These are phyloP conservation scores for Chrysanthemum seticuspe DNA, from an alignment of 129 eudicot genomes.

Conservation along the genomic window DNA sequence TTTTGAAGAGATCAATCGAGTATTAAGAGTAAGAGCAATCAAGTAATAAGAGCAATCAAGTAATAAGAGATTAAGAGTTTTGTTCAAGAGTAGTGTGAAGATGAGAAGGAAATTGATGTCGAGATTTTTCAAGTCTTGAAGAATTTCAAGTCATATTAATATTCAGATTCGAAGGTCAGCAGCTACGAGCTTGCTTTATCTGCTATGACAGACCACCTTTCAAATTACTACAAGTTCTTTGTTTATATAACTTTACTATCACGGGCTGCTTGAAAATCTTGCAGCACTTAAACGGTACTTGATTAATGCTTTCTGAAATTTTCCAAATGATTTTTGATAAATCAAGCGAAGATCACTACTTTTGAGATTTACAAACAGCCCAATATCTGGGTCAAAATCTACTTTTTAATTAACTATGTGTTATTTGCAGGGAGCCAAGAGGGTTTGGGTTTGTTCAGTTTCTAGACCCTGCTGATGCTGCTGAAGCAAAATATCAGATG, in stretches of 20 bases:
- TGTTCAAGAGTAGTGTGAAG: slow-evolving; percentile 46
- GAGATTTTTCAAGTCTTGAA: slow-evolving; percentile 95
- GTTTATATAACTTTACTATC: slow-evolving; percentile 10
- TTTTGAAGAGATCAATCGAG: slow-evolving; percentile 12
- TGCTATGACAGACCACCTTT: slow-evolving; percentile 41
- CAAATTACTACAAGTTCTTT: slow-evolving; percentile 26
- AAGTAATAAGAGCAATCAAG: neutral
- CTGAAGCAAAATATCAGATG: slow-evolving; percentile 83
- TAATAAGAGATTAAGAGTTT: slow-evolving; percentile 10
- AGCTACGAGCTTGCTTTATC: slow-evolving; percentile 75
- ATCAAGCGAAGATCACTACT: slow-evolving; percentile 12
- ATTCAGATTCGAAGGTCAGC: slow-evolving; percentile 69
- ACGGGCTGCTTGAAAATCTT: slow-evolving; percentile 34
- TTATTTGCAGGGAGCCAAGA: slow-evolving; percentile 59
- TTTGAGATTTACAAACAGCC: slow-evolving; percentile 36
- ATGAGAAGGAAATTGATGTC: slow-evolving; percentile 71
- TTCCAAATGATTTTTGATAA: slow-evolving; percentile 6
- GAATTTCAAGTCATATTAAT: slow-evolving; percentile 84
- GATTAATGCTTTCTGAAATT: neutral
- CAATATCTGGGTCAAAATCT: neutral
- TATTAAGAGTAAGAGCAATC: slow-evolving; percentile 10
- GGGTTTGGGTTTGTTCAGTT: slow-evolving; percentile 94
- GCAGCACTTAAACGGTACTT: slow-evolving; percentile 1
- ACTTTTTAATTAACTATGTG: neutral
- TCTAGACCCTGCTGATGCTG: slow-evolving; percentile 88